Conservation (phyloP, 1,284 basidiomycete genomes). For the Malassezia obtusa region DNA sequence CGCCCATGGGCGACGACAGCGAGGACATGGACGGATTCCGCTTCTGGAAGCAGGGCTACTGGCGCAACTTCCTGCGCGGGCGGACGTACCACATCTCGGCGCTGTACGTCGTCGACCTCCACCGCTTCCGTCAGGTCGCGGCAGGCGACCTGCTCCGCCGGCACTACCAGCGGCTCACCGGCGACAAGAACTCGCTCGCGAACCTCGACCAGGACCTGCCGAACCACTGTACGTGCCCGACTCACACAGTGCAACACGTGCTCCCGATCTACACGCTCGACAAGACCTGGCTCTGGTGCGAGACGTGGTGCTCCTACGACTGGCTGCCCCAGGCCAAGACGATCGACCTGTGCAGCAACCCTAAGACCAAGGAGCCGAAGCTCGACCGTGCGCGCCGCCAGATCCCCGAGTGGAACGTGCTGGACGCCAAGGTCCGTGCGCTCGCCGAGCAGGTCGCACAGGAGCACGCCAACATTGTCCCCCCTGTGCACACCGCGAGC, state of each 20-base stretch:
- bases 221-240: conserved; percentile 35
- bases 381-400: conserved; percentile 71
- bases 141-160: conserved; percentile 75
- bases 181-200: conserved; percentile 82
- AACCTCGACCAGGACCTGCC: conserved; percentile 73
- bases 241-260: conserved; percentile 21
- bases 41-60: conserved; percentile 80
- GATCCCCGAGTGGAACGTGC: conserved; percentile 93
- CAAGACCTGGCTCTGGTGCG: conserved; percentile 47
- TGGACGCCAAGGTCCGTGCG: conserved; percentile 56
- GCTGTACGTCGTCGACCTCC: conserved; percentile 90
- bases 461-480: neutral
- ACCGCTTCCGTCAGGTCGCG: conserved; percentile 68
- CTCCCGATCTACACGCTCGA: conserved; percentile 38
- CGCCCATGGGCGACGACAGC: conserved; percentile 93
- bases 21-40: conserved; percentile 87
- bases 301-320: conserved; percentile 43
- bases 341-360: conserved; percentile 48
- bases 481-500: neutral
- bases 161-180: conserved; percentile 82
- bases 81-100: conserved; percentile 52
- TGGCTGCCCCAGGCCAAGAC: conserved; percentile 41
- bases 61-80: conserved; percentile 30
- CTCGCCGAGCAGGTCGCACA: conserved; percentile 38
- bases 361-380: conserved; percentile 78